phyloP scores from a whole-genome alignment of 306 rosid genomes.

The Glycine soja region DNA sequence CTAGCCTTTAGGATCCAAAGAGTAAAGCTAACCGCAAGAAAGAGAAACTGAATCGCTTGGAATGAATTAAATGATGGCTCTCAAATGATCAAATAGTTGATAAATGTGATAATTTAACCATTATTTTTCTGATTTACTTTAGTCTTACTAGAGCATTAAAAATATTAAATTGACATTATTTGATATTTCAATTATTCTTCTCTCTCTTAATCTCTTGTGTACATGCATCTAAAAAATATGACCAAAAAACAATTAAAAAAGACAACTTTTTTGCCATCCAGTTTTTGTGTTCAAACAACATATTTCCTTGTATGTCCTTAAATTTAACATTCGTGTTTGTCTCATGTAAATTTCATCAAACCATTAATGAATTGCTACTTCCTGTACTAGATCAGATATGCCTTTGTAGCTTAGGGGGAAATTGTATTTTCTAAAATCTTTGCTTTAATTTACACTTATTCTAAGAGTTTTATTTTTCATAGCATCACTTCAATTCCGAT shows the following conservation, averaged over 20 bases:
- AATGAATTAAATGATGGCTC: no score
- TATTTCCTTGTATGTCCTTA: neutral
- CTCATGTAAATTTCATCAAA: neutral
- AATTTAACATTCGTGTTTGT: neutral
- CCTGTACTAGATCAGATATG: neutral
- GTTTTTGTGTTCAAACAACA: neutral
- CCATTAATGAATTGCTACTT: neutral
- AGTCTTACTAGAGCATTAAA: neutral
- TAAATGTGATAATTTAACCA: no score
- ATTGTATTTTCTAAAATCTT: neutral
- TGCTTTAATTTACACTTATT: neutral
- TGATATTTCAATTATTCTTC: neutral
- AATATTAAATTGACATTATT: neutral
- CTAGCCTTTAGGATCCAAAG: neutral
- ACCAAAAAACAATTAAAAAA: neutral
- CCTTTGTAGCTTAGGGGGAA: neutral
- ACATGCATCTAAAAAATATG: neutral
- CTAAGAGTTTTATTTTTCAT: neutral
- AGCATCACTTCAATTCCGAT: neutral
- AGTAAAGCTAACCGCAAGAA: neutral
- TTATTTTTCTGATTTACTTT: neutral
- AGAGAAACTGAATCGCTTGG: no score
- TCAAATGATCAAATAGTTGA: neutral
- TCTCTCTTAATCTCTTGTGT: neutral
- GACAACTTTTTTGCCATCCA: neutral